Base-by-base conservation (phyloP, 768 basidiomycete genomes). In the Gloeopeniophorella convolvens region DNA sequence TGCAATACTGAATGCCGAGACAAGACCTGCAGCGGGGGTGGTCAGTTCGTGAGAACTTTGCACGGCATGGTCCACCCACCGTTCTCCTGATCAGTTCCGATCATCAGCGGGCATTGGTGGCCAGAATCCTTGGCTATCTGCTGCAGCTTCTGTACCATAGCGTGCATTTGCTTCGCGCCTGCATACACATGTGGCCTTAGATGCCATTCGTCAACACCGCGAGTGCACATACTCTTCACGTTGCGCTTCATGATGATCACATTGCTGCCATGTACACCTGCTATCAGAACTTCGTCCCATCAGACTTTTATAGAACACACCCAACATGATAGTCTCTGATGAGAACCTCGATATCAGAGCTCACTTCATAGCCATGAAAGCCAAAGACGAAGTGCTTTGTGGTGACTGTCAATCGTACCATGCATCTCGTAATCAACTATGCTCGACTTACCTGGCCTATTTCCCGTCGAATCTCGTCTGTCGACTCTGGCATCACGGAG, bases 21-120 rank as follows among this genome's bases (percentile, higher is more conserved):
- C 80, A 4, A 84, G 70, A 35, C 83, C 83, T 85, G 33, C 26
- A 20, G 30, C 6, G 41, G 18, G 24, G 9, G 32, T 18, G 5
- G 13, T 34, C 30, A 10, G 13, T 30, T 46, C 18, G 39, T 30
- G 11, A 32, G 24, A 27, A 27, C 20, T 23, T 32, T 24, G 21
- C 16, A 20, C 3, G 26, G 45, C 55, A 33, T 43, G 31, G 9
- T 42, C 9, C 27, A 45, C 58, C 4, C n/a, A 78, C 84, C 85
- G 57, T 83, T 83, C 60, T 87, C 85, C 62, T 85, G 85, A 66
- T 86, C 83, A 15, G 76, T 85, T 1, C 84, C 83, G 35, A 85
- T 78, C 59, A 85, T 68, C 21, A 86, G 66, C 1, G 81, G 83
- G 7, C 57, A 65, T 11, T 59, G 53, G 42, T 86, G 83, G 0